These are phyloP conservation scores for Bathelium albidoporum DNA, from an alignment of 495 filamentous ascomycete genomes.

Conservation along the genomic window DNA sequence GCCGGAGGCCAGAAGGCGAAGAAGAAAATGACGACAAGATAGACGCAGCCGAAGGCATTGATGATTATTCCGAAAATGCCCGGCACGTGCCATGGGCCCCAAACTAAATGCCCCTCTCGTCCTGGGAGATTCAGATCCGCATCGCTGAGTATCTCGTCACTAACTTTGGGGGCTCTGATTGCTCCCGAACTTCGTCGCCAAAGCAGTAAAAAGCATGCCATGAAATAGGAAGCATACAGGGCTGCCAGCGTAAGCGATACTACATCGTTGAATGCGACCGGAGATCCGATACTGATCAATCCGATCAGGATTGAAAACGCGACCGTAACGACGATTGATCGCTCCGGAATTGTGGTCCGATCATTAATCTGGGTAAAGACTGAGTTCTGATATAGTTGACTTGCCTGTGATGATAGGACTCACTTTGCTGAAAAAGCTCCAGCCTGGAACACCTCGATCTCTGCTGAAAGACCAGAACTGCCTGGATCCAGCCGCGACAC, in stretches of 20 bases:
- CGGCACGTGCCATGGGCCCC: not conserved
- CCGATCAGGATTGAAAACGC: constrained; percentile 4
- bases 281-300: constrained; percentile 11
- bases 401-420: not conserved
- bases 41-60: constrained; percentile 7
- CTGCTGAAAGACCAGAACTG: constrained; percentile 14
- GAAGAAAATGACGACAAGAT: constrained; percentile 5
- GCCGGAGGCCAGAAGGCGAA: constrained; percentile 6
- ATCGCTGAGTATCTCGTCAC: not conserved
- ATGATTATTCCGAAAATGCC: not conserved
- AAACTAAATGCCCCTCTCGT: not conserved
- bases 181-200: not conserved
- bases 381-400: too few relatives aligned
- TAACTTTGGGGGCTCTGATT: constrained; percentile 1
- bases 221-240: constrained; percentile 10
- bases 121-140: not conserved
- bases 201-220: not conserved
- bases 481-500: constrained; percentile 17
- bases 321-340: constrained; percentile 6
- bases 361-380: not conserved
- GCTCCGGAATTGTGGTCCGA: constrained; percentile 3
- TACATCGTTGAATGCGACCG: constrained; percentile 12
- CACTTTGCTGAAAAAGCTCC: constrained; percentile 1
- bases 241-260: constrained; percentile 5
- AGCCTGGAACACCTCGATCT: constrained; percentile 7